These are phyloP conservation scores for Triticum monococcum DNA, from an alignment of 176 grass and related monocot genomes.

Conservation along the genomic window DNA sequence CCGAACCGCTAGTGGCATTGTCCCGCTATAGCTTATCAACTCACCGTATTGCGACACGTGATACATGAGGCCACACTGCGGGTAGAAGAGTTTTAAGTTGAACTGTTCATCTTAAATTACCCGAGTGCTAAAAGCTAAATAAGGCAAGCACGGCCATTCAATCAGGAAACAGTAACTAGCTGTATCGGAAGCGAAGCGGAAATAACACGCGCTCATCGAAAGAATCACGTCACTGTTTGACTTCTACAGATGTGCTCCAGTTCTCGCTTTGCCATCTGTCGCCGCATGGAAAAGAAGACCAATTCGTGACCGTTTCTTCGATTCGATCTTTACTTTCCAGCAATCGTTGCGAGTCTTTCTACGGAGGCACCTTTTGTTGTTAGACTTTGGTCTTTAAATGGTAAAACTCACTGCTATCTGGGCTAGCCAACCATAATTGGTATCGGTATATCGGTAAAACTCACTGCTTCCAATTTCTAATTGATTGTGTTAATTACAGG, in stretches of 20 bases:
- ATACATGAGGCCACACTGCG: not conserved
- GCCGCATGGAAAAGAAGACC: not conserved
- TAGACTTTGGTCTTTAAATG: too few relatives aligned
- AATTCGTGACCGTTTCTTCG: not conserved
- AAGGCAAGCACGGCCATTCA: not conserved
- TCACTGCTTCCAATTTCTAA: too few relatives aligned
- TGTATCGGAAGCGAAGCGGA: not conserved
- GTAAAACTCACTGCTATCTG: too few relatives aligned
- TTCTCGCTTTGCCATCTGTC: constrained; percentile 12
- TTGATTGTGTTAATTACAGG: too few relatives aligned
- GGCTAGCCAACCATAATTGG: too few relatives aligned
- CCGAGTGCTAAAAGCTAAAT: too few relatives aligned
- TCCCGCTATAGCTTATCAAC: not conserved
- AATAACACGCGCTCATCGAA: not conserved
- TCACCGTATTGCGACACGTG: constrained; percentile 12
- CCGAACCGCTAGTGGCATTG: not conserved
- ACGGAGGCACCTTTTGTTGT: not conserved
- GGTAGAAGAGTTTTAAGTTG: not conserved
- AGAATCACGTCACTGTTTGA: constrained; percentile 6
- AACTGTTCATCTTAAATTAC: constrained; percentile 9
- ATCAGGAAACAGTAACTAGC: not conserved
- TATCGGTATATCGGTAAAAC: too few relatives aligned
- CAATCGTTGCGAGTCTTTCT: not conserved
- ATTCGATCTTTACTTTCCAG: not conserved
- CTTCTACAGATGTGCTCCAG: not conserved